These are phyloP conservation scores for Ceratocystis papillata DNA, from an alignment of 2,329 filamentous ascomycete species.

Conservation along the genomic window DNA sequence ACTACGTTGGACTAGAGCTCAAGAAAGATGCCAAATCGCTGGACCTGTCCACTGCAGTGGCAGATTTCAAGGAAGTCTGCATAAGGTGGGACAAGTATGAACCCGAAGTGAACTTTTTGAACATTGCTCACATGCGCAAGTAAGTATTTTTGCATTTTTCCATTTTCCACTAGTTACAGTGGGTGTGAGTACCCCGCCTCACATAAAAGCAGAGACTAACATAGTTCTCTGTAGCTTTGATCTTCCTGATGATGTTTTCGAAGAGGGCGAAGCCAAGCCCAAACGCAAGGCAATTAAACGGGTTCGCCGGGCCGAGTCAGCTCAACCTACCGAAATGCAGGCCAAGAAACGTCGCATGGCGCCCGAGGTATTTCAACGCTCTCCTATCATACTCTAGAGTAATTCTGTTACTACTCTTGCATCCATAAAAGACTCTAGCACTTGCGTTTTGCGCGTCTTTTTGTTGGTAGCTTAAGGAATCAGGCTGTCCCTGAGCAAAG, in stretches of 20 bases:
- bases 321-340: conserved; percentile 32
- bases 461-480: neutral
- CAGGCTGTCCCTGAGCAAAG: neutral
- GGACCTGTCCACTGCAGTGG: conserved; percentile 70
- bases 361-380: conserved; percentile 35
- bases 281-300: conserved; percentile 43
- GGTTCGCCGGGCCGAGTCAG: conserved; percentile 28
- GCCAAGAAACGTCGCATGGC: conserved; percentile 41
- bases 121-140: conserved; percentile 77
- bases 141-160: conserved; percentile 37
- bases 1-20: conserved; percentile 84
- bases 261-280: conserved; percentile 63
- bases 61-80: conserved; percentile 77
- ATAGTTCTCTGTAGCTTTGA: conserved; percentile 51
- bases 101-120: conserved; percentile 62
- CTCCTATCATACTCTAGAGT: neutral
- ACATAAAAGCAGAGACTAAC: neutral
- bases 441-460: neutral
- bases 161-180: neutral
- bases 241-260: conserved; percentile 82
- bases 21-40: conserved; percentile 64
- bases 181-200: neutral
- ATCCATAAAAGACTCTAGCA: neutral
- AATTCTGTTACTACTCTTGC: neutral
- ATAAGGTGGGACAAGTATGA: conserved; percentile 65